Conservation (phyloP, 2,329 filamentous ascomycete genomes). For the Calcarisporium arbuscula region DNA sequence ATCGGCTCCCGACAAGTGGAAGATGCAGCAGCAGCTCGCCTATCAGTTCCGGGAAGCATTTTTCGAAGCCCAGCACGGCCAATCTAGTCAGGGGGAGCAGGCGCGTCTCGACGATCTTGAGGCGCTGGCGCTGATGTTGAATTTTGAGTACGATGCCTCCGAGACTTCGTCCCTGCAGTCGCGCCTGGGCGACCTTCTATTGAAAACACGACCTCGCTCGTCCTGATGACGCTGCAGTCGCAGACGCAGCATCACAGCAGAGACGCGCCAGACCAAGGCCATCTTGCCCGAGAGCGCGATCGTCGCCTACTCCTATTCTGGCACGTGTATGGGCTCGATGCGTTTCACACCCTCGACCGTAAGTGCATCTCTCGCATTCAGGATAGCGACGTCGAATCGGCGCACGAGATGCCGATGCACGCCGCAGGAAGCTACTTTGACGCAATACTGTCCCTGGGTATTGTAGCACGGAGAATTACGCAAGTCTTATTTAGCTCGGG, state of each 20-base stretch:
- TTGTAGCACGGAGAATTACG: slow-evolving; percentile 11
- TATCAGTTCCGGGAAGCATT: slow-evolving; percentile 15
- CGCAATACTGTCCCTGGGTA: slow-evolving; percentile 13
- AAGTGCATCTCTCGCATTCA: slow-evolving; percentile 13
- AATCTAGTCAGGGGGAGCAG: too few species aligned
- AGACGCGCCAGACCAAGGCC: not conserved
- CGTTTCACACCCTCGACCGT: slow-evolving; percentile 14
- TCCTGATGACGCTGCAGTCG: slow-evolving; percentile 15
- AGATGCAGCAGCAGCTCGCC: slow-evolving; percentile 14
- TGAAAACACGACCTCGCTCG: slow-evolving; percentile 18
- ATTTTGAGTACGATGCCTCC: slow-evolving; percentile 10
- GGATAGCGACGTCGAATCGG: slow-evolving; percentile 2
- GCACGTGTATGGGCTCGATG: slow-evolving; percentile 16
- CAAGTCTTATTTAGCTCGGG: slow-evolving; percentile 7
- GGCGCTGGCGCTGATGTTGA: slow-evolving; percentile 15
- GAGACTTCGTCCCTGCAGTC: not conserved
- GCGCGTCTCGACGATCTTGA: slow-evolving; percentile 14
- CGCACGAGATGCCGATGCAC: not conserved
- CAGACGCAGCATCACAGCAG: not conserved
- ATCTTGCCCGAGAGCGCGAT: slow-evolving; percentile 1
- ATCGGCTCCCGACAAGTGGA: slow-evolving; percentile 11
- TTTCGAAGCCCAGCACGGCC: slow-evolving; percentile 9
- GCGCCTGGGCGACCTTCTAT: slow-evolving; percentile 13
- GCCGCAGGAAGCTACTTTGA: slow-evolving; percentile 13
- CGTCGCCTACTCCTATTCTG: slow-evolving; percentile 13